phyloP scores from a whole-genome alignment of 2,329 filamentous ascomycete species.

The Stagonosporopsis vannaccii region DNA sequence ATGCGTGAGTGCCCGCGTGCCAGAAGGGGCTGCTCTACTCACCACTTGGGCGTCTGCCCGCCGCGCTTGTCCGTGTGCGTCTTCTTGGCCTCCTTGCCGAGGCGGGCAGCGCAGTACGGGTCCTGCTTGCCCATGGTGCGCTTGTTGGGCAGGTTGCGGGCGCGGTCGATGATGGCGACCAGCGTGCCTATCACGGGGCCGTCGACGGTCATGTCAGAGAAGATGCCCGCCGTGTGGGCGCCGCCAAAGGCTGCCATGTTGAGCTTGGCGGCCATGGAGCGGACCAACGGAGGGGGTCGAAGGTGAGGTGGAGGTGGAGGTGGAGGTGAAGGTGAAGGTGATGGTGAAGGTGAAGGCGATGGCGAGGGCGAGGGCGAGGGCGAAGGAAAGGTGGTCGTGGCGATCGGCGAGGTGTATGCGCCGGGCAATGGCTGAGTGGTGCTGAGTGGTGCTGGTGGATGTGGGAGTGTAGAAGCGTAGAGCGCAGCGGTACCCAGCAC shows the following conservation, averaged over 20 bases:
- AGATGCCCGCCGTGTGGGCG: slow-evolving; percentile 89
- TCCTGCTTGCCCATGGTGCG: slow-evolving; percentile 99
- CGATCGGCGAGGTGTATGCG: not conserved
- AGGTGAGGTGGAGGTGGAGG: slow-evolving; percentile 2
- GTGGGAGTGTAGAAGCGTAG: too few species aligned
- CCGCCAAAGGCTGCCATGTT: slow-evolving; percentile 54
- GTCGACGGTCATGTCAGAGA: slow-evolving; percentile 90
- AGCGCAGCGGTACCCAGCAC: too few species aligned
- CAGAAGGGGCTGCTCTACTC: slow-evolving; percentile 51
- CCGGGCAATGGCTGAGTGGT: not conserved
- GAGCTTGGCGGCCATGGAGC: slow-evolving; percentile 50
- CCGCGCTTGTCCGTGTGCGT: slow-evolving; percentile 92
- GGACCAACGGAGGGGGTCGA: too few species aligned
- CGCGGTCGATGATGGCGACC: slow-evolving; percentile 89
- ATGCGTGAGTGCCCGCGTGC: slow-evolving; percentile 22
- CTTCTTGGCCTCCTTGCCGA: slow-evolving; percentile 98
- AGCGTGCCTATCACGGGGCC: slow-evolving; percentile 93
- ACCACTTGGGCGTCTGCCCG: slow-evolving; percentile 96
- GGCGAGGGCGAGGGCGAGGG: not conserved
- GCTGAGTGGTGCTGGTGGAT: not conserved
- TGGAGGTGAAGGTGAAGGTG: not conserved
- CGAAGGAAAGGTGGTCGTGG: not conserved
- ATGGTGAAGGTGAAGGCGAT: not conserved
- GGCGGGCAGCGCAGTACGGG: slow-evolving; percentile 89
- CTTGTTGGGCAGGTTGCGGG: slow-evolving; percentile 95